phyloP scores from a whole-genome alignment of 768 basidiomycete genomes.

The Tubosaeta brunneosetosa region DNA sequence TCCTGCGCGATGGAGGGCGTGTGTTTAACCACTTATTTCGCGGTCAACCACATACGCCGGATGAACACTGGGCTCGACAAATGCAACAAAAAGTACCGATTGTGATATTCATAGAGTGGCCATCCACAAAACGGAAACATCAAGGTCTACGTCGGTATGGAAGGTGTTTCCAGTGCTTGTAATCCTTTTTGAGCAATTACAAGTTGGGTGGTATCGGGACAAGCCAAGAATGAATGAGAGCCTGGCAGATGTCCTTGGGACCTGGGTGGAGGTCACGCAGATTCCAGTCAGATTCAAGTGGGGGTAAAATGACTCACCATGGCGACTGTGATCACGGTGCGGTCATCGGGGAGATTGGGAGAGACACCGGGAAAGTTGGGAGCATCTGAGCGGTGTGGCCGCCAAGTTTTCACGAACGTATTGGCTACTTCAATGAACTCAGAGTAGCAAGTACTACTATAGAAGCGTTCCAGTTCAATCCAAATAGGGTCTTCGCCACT shows the following conservation, averaged over 20 bases:
- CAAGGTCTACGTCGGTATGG: constrained; percentile 30
- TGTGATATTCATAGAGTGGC: neutral
- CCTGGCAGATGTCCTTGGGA: too few species aligned
- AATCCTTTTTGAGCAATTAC: constrained; percentile 36
- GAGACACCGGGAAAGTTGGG: constrained; percentile 29
- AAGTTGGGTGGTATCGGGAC: constrained; percentile 34
- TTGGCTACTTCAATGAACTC: too few species aligned
- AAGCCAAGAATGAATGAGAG: constrained; percentile 24
- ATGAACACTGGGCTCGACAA: neutral
- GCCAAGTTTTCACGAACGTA: neutral
- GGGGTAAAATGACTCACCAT: constrained; percentile 23
- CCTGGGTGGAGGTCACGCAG: too few species aligned
- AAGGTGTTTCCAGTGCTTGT: constrained; percentile 29
- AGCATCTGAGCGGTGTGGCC: constrained; percentile 31
- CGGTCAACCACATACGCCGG: neutral
- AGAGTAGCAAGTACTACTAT: too few species aligned
- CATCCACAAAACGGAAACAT: constrained; percentile 37
- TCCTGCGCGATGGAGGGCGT: constrained; percentile 33
- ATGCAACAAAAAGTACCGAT: constrained; percentile 1
- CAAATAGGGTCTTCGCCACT: neutral
- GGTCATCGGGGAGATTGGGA: constrained; percentile 33
- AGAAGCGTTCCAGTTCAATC: too few species aligned
- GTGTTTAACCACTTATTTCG: constrained; percentile 33
- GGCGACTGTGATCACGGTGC: constrained; percentile 37
- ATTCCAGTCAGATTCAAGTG: too few species aligned